A percentile compares a stretch with the other conserved stretches of the same genome.
phyloP scores from a whole-genome alignment of 2,329 filamentous ascomycete genomes.

The Sclerotinia sclerotiorum region DNA sequence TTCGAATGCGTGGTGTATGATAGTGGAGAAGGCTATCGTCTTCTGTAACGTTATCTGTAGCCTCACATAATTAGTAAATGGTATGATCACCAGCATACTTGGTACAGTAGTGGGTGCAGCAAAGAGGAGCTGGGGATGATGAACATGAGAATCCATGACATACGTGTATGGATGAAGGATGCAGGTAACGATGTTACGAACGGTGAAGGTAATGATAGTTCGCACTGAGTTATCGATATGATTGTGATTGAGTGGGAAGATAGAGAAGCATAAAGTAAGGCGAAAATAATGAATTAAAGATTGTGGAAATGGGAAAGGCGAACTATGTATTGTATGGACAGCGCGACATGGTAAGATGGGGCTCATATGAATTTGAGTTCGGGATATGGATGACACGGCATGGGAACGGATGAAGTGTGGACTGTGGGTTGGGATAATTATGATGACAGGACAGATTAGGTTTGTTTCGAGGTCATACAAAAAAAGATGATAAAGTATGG shows the following conservation, averaged over 20 bases:
- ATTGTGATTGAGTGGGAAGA: constrained; percentile 30
- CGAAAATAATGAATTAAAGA: constrained; percentile 27
- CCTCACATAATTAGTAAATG: constrained; percentile 28
- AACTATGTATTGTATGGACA: constrained; percentile 35
- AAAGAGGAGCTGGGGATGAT: constrained; percentile 1
- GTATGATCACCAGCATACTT: constrained; percentile 16
- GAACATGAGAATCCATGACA: constrained; percentile 19
- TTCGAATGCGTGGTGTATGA: constrained; percentile 20
- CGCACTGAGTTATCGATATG: constrained; percentile 19
- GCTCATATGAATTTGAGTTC: constrained; percentile 28
- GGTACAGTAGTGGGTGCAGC: constrained; percentile 10
- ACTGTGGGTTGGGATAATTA: constrained; percentile 10
- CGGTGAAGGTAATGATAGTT: constrained; percentile 27
- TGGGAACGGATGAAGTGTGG: constrained; percentile 22
- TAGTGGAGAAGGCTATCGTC: constrained; percentile 24
- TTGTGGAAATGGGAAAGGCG: constrained; percentile 29
- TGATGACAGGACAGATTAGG: constrained; percentile 16
- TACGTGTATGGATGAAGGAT: constrained; percentile 17
- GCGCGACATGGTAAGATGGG: constrained; percentile 28
- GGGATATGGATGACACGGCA: constrained; percentile 25
- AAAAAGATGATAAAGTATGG: not conserved
- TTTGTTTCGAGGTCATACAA: constrained; percentile 15
- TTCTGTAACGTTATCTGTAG: constrained; percentile 29
- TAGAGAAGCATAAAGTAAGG: constrained; percentile 34
- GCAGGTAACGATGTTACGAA: constrained; percentile 16